A percentile compares a stretch with the other conserved stretches of the same genome.
These are phyloP conservation scores for Coleophoma crateriformis DNA, from an alignment of 2,329 filamentous ascomycete species.

Conservation along the genomic window DNA sequence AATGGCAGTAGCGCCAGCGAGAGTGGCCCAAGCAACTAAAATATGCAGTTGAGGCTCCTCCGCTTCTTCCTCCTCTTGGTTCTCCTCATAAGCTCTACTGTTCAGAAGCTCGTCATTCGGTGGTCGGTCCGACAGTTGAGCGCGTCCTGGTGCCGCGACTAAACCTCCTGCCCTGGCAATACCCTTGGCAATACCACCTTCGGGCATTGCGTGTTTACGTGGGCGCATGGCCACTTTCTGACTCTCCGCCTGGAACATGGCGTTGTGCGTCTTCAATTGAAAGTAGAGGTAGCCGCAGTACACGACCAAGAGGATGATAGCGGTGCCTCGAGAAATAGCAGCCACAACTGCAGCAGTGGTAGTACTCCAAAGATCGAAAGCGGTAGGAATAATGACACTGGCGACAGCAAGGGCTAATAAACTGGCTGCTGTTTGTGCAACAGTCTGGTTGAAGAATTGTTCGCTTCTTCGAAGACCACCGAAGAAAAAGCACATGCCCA, in stretches of 20 bases:
- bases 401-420: slow-evolving; percentile 67
- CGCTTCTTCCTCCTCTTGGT: slow-evolving; percentile 58
- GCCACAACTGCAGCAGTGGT: slow-evolving; percentile 38
- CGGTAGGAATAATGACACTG: slow-evolving; percentile 83
- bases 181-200: slow-evolving; percentile 23
- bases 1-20: slow-evolving; percentile 64
- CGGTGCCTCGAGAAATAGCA: slow-evolving; percentile 63
- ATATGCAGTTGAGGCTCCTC: slow-evolving; percentile 73
- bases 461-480: slow-evolving; percentile 64
- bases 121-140: slow-evolving; percentile 13
- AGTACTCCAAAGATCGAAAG: slow-evolving; percentile 60
- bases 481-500: slow-evolving; percentile 91
- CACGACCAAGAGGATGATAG: slow-evolving; percentile 76
- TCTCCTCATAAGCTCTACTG: slow-evolving; percentile 33
- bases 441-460: slow-evolving; percentile 87
- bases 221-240: slow-evolving; percentile 66
- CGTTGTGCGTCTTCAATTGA: slow-evolving; percentile 80
- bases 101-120: slow-evolving; percentile 33
- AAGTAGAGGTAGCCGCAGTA: slow-evolving; percentile 84
- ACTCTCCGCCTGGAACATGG: slow-evolving; percentile 74
- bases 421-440: slow-evolving; percentile 78
- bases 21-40: slow-evolving; percentile 64
- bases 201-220: slow-evolving; percentile 30
- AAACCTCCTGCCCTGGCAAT: slow-evolving; percentile 24
- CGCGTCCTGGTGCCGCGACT: slow-evolving; percentile 22